These are phyloP conservation scores for Pseudogymnoascus sp. DNA, from an alignment of 2,329 filamentous ascomycete species.

Conservation along the genomic window DNA sequence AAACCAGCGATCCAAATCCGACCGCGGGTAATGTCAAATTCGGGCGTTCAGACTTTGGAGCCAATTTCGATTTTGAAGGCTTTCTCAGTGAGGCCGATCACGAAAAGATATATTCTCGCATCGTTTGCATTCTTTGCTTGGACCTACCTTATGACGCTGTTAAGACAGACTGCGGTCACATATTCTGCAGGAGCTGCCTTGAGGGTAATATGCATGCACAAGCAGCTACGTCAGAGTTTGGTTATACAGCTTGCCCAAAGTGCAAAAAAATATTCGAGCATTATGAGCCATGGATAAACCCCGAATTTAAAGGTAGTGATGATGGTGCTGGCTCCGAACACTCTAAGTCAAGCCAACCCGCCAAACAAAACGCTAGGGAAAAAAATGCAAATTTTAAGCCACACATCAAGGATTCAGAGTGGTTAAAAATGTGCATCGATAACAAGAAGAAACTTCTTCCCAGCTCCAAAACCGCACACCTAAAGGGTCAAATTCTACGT, in stretches of 20 bases:
- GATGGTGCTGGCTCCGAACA: neutral
- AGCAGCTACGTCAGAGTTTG: neutral
- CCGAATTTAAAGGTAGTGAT: neutral
- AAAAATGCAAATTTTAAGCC: conserved; percentile 19
- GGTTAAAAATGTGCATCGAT: conserved; percentile 21
- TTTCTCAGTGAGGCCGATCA: neutral
- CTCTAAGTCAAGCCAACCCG: neutral
- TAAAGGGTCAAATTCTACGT: conserved; percentile 29
- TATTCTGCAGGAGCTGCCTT: neutral
- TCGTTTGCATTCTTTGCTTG: neutral
- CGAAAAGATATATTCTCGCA: neutral
- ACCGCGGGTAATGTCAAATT: neutral
- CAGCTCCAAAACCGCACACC: conserved; percentile 32
- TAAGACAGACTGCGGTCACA: neutral
- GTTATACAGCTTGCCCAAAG: neutral
- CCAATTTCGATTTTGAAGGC: neutral
- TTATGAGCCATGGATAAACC: neutral
- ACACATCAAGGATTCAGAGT: conserved; percentile 16
- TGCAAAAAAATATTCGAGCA: neutral
- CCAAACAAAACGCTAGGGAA: neutral
- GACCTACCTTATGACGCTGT: neutral
- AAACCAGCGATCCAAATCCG: neutral
- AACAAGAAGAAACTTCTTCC: conserved; percentile 25
- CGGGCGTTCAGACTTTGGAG: neutral
- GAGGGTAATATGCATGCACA: neutral